Conservation (phyloP, 1,139 yeast genomes). For the Magnusiomyces suaveolens region DNA sequence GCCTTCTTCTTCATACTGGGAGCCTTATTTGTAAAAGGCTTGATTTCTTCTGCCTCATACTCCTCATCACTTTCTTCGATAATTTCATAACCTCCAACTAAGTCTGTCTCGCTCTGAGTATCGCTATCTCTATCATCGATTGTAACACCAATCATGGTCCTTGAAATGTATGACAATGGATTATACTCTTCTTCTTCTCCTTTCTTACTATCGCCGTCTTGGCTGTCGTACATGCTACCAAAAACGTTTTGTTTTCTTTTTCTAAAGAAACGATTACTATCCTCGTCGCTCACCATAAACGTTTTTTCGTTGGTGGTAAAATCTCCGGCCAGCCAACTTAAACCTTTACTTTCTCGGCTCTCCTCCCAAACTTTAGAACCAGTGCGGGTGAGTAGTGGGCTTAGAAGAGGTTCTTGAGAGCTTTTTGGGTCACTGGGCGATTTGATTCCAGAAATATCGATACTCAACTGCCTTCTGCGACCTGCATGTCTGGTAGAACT, state of each 20-base stretch:
- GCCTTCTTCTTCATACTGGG: not conserved
- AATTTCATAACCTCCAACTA: not conserved
- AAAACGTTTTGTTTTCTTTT: not conserved
- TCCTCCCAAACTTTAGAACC: slow-evolving; percentile 27
- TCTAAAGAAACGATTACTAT: not conserved
- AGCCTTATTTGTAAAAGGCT: not conserved
- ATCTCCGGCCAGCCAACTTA: slow-evolving; percentile 20
- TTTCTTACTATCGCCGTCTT: not conserved
- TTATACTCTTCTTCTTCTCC: slow-evolving; percentile 8
- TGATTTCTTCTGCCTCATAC: not conserved
- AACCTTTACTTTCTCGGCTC: slow-evolving; percentile 24
- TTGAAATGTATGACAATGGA: slow-evolving; percentile 7
- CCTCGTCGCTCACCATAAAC: slow-evolving; percentile 7
- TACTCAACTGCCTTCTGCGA: not conserved
- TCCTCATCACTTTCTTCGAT: slow-evolving; percentile 1
- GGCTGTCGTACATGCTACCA: slow-evolving; percentile 3
- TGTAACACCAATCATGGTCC: slow-evolving; percentile 5
- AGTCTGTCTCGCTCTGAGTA: not conserved
- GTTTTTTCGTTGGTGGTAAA: slow-evolving; percentile 18
- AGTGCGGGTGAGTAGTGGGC: slow-evolving; percentile 21
- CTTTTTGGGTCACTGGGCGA: not conserved
- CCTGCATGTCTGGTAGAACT: not conserved
- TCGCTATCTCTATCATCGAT: slow-evolving; percentile 5
- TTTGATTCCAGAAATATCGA: not conserved
- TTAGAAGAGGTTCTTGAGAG: not conserved